Evolutionary conservation across 352 stramenopile genomes (phyloP), one percentile per base, ranked within the genome.

Genomic region (Phytopythium vexans): DNA sequence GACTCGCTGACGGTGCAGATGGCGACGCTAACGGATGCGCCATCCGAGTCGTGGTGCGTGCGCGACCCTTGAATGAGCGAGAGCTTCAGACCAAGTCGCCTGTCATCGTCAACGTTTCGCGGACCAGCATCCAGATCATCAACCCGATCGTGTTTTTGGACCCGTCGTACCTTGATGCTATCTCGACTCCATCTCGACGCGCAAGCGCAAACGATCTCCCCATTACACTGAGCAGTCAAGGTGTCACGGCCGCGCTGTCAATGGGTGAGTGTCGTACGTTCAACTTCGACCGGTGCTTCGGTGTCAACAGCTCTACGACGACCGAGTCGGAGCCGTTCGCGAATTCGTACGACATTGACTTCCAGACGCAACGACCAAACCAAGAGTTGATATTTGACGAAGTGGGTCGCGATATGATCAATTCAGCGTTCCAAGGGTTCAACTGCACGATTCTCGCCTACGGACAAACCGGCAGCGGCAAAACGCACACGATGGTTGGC

Each of bases 401-500:
- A 40, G 69, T 92, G n/a, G 84, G 84, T 0, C 54, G 64, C 40
- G 69, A 85, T 7, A 78, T 89, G 45, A 79, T 94, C 39, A 66
- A 64, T n/a, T 74, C 82, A 34, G 81, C 84, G 1, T 89, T 94
- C 50, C 64, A 89, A 35, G 84, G 84, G 3, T 94, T 94, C 59
- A 92, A 94, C 48, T 94, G 84, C 52, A 91, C 81, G 4, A 68
- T 94, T 52, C 64, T 94, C 39, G 84, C 84, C 3, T 94, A 94
- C 41, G 84, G 84, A 0, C 82, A 94, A 63, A 94, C 84, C 0
- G 84, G 84, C 0, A 89, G 75, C 31, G 84, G 84, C 11, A 92
- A 94, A 54, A 94, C 84, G 1, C 82, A 94, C 55, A 94, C 82
- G 3, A 92, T 94, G 84, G 74, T 92, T 8, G 84, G 84, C 14